Conservation (phyloP, 2,329 filamentous ascomycete species). For the Coniosporium tulheliwenetii region DNA sequence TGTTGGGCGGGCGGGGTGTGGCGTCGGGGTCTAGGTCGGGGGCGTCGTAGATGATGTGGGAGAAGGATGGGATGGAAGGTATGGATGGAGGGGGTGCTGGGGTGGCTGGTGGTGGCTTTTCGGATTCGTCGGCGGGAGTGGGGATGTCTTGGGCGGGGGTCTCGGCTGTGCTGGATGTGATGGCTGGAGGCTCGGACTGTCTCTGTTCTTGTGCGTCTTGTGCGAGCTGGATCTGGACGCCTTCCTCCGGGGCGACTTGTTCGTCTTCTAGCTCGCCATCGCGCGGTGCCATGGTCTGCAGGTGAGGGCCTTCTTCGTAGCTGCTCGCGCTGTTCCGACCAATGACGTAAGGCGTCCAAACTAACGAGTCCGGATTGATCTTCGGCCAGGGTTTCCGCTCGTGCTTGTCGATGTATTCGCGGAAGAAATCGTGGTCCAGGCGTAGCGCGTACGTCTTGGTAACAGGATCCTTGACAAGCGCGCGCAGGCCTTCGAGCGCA, state of each 20-base stretch:
- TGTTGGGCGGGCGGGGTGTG: slow-evolving; percentile 1
- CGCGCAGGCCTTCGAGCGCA: slow-evolving; percentile 76
- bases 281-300: slow-evolving; percentile 76
- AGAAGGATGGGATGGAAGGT: slow-evolving; percentile 5
- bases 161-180: not conserved
- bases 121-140: not conserved
- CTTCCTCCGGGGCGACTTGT: slow-evolving; percentile 24
- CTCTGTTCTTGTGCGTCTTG: not conserved
- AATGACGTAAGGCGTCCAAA: slow-evolving; percentile 97
- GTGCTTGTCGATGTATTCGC: slow-evolving; percentile 77
- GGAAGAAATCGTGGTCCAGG: slow-evolving; percentile 72
- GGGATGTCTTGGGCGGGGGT: not conserved
- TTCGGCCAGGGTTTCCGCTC: slow-evolving; percentile 77
- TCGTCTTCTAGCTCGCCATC: slow-evolving; percentile 48
- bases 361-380: slow-evolving; percentile 62
- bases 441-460: slow-evolving; percentile 83
- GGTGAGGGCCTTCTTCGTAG: slow-evolving; percentile 64
- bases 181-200: no score
- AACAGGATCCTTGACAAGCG: slow-evolving; percentile 75
- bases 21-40: slow-evolving; percentile 5
- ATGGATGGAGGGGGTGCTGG: slow-evolving; percentile 1
- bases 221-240: slow-evolving; percentile 18
- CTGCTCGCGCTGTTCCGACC: slow-evolving; percentile 68
- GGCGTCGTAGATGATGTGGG: slow-evolving; percentile 5
- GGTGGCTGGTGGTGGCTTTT: not conserved